Percentiles rank a stretch among this genome's conserved stretches.
Evolutionary conservation across 2,329 filamentous ascomycete species (phyloP).

Genomic region (Cryphonectria naterciae): DNA sequence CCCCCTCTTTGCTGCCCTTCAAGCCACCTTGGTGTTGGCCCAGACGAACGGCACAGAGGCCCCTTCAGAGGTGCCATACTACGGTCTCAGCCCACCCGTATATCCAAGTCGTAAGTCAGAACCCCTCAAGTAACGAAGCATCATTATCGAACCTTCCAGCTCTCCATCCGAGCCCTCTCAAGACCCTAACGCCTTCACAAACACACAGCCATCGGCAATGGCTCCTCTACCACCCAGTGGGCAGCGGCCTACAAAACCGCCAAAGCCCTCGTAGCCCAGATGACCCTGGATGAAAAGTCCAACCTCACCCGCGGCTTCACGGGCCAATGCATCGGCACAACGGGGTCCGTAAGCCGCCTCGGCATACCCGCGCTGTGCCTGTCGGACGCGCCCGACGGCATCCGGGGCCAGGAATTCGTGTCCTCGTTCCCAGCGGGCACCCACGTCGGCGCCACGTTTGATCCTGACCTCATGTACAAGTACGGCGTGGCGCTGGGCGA

Average conservation of each 20-base stretch:
- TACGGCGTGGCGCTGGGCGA: slow-evolving; percentile 70
- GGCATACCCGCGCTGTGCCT: slow-evolving; percentile 48
- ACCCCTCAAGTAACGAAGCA: too few species aligned
- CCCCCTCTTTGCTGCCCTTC: slow-evolving; percentile 13
- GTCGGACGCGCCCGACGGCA: slow-evolving; percentile 45
- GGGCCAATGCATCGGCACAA: slow-evolving; percentile 40
- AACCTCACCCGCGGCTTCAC: slow-evolving; percentile 44
- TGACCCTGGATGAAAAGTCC: slow-evolving; percentile 46
- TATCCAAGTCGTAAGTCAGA: slow-evolving; percentile 38
- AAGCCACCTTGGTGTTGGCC: slow-evolving; percentile 17
- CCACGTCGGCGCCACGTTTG: slow-evolving; percentile 73
- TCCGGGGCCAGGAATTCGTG: slow-evolving; percentile 41
- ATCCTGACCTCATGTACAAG: slow-evolving; percentile 65
- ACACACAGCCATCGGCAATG: slow-evolving; percentile 35
- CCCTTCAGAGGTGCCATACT: slow-evolving; percentile 39
- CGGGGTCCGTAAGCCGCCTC: slow-evolving; percentile 40
- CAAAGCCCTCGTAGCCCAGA: slow-evolving; percentile 40
- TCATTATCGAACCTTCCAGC: too few species aligned
- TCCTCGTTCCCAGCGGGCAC: slow-evolving; percentile 67
- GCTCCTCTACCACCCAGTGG: slow-evolving; percentile 39
- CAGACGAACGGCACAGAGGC: slow-evolving; percentile 23
- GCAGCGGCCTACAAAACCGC: slow-evolving; percentile 42
- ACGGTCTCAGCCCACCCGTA: slow-evolving; percentile 41
- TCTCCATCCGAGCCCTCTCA: too few species aligned
- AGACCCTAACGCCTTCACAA: neutral